A percentile compares a stretch with the other conserved stretches of the same genome.
phyloP scores from a whole-genome alignment of 2,329 filamentous ascomycete species.

The Emergomyces pasteurianus region DNA sequence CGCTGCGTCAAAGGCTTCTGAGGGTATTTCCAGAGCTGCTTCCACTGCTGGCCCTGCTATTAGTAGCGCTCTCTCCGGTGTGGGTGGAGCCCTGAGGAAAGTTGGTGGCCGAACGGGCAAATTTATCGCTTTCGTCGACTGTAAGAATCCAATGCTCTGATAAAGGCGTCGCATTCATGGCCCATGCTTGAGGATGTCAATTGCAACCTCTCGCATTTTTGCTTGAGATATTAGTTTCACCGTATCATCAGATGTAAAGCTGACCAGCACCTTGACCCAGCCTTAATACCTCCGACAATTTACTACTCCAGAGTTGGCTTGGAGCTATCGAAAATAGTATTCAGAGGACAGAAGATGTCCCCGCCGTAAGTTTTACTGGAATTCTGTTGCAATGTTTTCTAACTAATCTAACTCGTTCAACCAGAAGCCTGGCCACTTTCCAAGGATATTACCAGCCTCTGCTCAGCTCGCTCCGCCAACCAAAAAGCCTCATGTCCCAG shows the following conservation, averaged over 20 bases:
- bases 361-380: constrained; percentile 62
- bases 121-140: constrained; percentile 68
- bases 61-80: constrained; percentile 56
- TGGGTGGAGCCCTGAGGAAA: constrained; percentile 56
- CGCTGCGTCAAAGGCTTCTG: constrained; percentile 52
- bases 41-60: constrained; percentile 70
- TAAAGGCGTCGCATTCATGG: background rate
- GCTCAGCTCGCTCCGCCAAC: constrained; percentile 59
- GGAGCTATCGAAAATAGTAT: constrained; percentile 80
- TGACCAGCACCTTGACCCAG: constrained; percentile 37
- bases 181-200: background rate
- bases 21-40: constrained; percentile 72
- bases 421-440: constrained; percentile 68
- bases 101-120: constrained; percentile 74
- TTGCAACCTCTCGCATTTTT: background rate
- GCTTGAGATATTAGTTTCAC: background rate
- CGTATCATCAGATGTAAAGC: background rate
- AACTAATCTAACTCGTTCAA: constrained; percentile 6
- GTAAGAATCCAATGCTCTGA: constrained; percentile 44
- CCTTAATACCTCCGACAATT: constrained; percentile 69
- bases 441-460: constrained; percentile 74
- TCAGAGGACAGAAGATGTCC: constrained; percentile 78
- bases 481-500: constrained; percentile 43
- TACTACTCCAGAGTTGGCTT: constrained; percentile 87
- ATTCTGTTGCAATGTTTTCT: background rate